A percentile compares a stretch with the other conserved stretches of the same genome.
Evolutionary conservation across 345 rosid species (phyloP).

Genomic region (Heritiera fomes): DNA sequence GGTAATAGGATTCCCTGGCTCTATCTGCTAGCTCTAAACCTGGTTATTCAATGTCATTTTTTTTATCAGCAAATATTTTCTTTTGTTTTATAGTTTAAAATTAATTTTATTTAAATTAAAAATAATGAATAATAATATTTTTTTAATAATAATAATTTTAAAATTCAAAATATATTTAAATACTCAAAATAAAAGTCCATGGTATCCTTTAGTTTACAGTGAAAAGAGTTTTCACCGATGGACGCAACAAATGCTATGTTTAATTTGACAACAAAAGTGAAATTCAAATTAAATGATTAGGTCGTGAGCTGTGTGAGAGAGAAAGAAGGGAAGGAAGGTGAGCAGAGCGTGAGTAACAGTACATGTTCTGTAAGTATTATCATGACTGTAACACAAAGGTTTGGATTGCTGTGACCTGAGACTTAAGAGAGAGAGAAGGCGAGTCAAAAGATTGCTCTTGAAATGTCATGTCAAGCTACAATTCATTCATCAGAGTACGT

Average conservation of each 20-base stretch:
- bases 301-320: background rate
- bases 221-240: background rate
- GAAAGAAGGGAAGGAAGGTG: background rate
- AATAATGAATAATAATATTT: no score
- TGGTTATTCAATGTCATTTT: no score
- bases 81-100: no score
- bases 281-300: conserved; percentile 49
- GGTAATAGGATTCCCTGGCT: background rate
- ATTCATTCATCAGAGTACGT: conserved; percentile 21
- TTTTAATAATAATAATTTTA: no score
- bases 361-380: background rate
- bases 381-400: background rate
- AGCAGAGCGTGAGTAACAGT: background rate
- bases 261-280: conserved; percentile 4
- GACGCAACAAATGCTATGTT: conserved; percentile 41
- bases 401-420: background rate
- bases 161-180: no score
- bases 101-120: no score
- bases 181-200: no score
- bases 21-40: background rate
- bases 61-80: no score
- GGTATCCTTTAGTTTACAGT: conserved; percentile 7
- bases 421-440: conserved; percentile 12
- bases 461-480: conserved; percentile 45
- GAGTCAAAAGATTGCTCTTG: conserved; percentile 16